Conservation (phyloP, 1,284 basidiomycete genomes). For the Malassezia pachydermatis region DNA sequence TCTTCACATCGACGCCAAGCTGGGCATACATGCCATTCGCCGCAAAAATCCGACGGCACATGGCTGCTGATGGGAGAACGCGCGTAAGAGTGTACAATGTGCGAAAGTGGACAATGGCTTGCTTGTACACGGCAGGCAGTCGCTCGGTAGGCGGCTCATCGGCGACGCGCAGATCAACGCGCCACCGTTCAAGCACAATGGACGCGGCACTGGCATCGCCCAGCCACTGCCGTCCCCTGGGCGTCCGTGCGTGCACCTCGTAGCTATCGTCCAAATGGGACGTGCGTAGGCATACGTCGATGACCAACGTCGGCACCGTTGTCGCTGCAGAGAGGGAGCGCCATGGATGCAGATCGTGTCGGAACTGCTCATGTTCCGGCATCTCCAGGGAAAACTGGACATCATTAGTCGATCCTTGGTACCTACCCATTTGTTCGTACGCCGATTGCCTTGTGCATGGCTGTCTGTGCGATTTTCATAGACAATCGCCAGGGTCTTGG, state of each 20-base stretch:
- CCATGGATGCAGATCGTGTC: constrained; percentile 11
- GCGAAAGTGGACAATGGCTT: constrained; percentile 18
- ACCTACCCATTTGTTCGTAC: constrained; percentile 15
- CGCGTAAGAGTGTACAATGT: constrained; percentile 14
- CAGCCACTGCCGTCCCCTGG: not conserved
- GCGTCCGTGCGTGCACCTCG: constrained; percentile 4
- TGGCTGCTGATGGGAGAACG: constrained; percentile 1
- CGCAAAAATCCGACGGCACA: not conserved
- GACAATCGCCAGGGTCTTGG: constrained; percentile 17
- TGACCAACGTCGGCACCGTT: not conserved
- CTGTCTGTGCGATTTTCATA: constrained; percentile 4
- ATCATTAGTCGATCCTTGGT: not conserved
- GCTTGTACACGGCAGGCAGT: constrained; percentile 17
- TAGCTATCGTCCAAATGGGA: not conserved
- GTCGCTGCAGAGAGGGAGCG: constrained; percentile 2
- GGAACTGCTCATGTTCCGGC: not conserved
- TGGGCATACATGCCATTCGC: not conserved
- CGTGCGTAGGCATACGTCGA: constrained; percentile 9
- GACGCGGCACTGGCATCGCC: not conserved
- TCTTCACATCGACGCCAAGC: constrained; percentile 5
- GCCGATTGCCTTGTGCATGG: not conserved
- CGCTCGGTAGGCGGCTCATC: constrained; percentile 1
- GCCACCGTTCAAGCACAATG: constrained; percentile 15
- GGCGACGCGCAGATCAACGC: not conserved
- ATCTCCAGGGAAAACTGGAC: constrained; percentile 16